Percentiles rank a stretch among this genome's conserved stretches.
Conservation (phyloP, 2,329 filamentous ascomycete species). For the Arachnopeziza araneosa region DNA sequence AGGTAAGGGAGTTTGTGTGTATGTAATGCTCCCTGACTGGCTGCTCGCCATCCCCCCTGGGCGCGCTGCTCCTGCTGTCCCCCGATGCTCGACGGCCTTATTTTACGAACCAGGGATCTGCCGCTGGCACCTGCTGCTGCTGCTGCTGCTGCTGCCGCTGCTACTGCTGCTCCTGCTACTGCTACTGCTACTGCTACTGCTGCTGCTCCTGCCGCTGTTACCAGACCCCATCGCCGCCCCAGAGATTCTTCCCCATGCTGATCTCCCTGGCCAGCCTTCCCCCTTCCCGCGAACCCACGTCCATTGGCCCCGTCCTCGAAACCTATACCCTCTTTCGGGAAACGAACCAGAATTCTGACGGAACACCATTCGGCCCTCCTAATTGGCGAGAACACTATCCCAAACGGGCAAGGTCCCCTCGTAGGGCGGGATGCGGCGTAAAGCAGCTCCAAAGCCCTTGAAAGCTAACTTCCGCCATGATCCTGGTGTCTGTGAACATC, state of each 20-base stretch:
- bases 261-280: not conserved
- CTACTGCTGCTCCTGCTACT: too few species aligned
- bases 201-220: too few species aligned
- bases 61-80: not conserved
- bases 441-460: not conserved
- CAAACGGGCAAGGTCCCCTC: not conserved
- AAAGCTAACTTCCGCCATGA: not conserved
- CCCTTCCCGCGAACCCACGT: not conserved
- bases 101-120: not conserved
- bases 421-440: not conserved
- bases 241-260: not conserved
- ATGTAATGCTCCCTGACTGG: not conserved
- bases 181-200: too few species aligned
- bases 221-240: too few species aligned
- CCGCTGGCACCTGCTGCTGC: too few species aligned
- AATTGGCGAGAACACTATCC: not conserved
- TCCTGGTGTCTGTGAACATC: not conserved
- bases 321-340: not conserved
- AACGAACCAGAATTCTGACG: not conserved
- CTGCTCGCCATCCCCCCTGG: not conserved
- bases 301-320: not conserved
- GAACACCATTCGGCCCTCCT: not conserved
- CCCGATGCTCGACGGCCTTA: not conserved
- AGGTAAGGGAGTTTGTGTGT: not conserved
- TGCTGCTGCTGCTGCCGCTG: too few species aligned